phyloP scores from a whole-genome alignment of 768 basidiomycete species.

The Leucocoprinus leucothites region DNA sequence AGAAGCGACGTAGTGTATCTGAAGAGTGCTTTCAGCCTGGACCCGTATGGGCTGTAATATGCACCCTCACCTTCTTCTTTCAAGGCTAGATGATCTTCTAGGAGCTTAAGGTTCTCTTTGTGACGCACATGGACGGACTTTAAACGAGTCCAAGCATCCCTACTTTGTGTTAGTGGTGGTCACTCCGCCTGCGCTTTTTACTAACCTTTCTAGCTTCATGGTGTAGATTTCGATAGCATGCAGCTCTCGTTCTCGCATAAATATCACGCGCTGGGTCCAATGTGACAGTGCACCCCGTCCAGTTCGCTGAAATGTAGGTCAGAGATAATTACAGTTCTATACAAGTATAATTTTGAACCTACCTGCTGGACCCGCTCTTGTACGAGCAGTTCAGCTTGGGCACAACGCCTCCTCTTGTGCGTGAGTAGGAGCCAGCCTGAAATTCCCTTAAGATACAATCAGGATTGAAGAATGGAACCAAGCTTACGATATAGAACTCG shows the following conservation, averaged over 20 bases:
- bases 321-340: too few species aligned
- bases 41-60: background rate
- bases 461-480: background rate
- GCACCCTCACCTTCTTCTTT: constrained; percentile 65
- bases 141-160: constrained; percentile 8
- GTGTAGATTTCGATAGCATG: constrained; percentile 50
- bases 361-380: constrained; percentile 37
- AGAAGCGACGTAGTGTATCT: constrained; percentile 69
- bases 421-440: constrained; percentile 48
- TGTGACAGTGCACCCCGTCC: constrained; percentile 41
- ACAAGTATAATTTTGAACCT: background rate
- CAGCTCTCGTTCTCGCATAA: constrained; percentile 70
- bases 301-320: constrained; percentile 42
- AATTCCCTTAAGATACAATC: background rate
- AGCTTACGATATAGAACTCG: constrained; percentile 9
- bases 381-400: constrained; percentile 42
- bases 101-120: constrained; percentile 30
- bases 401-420: constrained; percentile 34
- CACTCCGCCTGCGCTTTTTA: constrained; percentile 33
- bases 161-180: background rate
- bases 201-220: constrained; percentile 29
- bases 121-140: background rate
- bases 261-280: constrained; percentile 77
- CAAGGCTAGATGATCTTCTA: constrained; percentile 80
- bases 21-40: constrained; percentile 23